Percentiles rank a stretch among this genome's conserved stretches.
phyloP scores from a whole-genome alignment of 2,329 filamentous ascomycete species.

The Xylariaceae sp. region DNA sequence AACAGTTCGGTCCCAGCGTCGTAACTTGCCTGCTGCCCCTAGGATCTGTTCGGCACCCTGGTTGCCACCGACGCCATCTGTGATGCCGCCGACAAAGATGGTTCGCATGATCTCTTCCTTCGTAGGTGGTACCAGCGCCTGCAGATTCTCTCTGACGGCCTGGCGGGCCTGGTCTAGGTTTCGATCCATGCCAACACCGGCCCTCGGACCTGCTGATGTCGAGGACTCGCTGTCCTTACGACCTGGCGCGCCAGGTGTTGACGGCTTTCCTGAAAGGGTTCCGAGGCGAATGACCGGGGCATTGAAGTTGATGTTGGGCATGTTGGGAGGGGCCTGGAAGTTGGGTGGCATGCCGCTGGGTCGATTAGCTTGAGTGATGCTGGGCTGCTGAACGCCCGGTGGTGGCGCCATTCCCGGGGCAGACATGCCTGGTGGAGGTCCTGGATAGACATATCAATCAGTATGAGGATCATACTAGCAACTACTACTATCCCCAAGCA shows the following conservation, averaged over 20 bases:
- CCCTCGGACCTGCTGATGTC: slow-evolving; percentile 37
- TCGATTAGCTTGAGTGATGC: slow-evolving; percentile 68
- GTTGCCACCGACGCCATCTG: slow-evolving; percentile 70
- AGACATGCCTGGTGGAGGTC: slow-evolving; percentile 74
- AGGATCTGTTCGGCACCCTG: slow-evolving; percentile 75
- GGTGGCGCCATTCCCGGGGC: slow-evolving; percentile 75
- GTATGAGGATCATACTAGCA: slow-evolving; percentile 8
- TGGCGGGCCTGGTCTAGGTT: slow-evolving; percentile 62
- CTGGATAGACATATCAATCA: slow-evolving; percentile 38
- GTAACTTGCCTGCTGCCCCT: slow-evolving; percentile 67
- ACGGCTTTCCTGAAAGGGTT: slow-evolving; percentile 64
- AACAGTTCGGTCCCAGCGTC: slow-evolving; percentile 76
- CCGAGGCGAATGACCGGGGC: slow-evolving; percentile 93
- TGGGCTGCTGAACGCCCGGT: slow-evolving; percentile 71
- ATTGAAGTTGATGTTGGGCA: slow-evolving; percentile 98
- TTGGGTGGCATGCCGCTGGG: slow-evolving; percentile 73
- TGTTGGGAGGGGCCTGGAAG: slow-evolving; percentile 84
- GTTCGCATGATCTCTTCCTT: slow-evolving; percentile 88
- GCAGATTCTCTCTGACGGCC: slow-evolving; percentile 61
- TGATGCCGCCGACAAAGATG: slow-evolving; percentile 83
- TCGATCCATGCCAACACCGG: slow-evolving; percentile 57
- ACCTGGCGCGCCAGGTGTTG: slow-evolving; percentile 36
- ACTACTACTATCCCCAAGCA: too few relatives aligned
- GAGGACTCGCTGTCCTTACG: slow-evolving; percentile 44
- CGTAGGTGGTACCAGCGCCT: slow-evolving; percentile 73